phyloP scores from a whole-genome alignment of 148 eudicot species.

The Gaultheria prostrata region DNA sequence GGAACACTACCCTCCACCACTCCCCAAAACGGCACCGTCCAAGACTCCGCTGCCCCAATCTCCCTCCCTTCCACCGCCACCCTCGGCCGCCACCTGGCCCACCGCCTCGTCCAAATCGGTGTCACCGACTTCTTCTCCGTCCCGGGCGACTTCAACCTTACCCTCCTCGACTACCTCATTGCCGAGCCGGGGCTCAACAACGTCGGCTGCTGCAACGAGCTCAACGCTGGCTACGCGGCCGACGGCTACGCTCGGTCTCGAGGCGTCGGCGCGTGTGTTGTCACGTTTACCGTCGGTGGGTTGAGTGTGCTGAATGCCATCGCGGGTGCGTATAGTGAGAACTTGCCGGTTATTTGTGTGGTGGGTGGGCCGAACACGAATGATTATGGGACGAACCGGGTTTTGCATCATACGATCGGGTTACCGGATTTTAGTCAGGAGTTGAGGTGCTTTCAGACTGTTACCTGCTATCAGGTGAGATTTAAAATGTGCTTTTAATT shows the following conservation, averaged over 20 bases:
- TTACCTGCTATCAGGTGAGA: constrained; percentile 29
- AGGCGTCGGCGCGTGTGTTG: constrained; percentile 30
- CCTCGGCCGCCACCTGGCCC: constrained; percentile 21
- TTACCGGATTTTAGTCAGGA: constrained; percentile 31
- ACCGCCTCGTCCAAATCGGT: constrained; percentile 14
- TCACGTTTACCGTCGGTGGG: constrained; percentile 20
- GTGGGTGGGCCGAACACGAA: constrained; percentile 31
- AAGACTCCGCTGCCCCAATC: neutral
- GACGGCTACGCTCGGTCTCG: constrained; percentile 22
- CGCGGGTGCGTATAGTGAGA: constrained; percentile 27
- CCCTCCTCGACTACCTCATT: constrained; percentile 31
- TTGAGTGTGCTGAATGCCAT: constrained; percentile 15
- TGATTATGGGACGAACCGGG: constrained; percentile 28
- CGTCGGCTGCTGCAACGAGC: constrained; percentile 18
- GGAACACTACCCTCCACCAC: neutral
- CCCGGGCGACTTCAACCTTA: constrained; percentile 27
- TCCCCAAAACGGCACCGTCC: neutral
- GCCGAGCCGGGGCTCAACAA: constrained; percentile 33
- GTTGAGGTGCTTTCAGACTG: constrained; percentile 25
- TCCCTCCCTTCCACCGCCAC: constrained; percentile 1
- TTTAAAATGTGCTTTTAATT: neutral
- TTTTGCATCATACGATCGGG: constrained; percentile 32
- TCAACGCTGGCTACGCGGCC: constrained; percentile 18
- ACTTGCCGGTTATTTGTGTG: constrained; percentile 26
- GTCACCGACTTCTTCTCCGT: constrained; percentile 19